Base-by-base conservation (phyloP, 192 early-diverging fungal species). In the Podila minutissima region DNA sequence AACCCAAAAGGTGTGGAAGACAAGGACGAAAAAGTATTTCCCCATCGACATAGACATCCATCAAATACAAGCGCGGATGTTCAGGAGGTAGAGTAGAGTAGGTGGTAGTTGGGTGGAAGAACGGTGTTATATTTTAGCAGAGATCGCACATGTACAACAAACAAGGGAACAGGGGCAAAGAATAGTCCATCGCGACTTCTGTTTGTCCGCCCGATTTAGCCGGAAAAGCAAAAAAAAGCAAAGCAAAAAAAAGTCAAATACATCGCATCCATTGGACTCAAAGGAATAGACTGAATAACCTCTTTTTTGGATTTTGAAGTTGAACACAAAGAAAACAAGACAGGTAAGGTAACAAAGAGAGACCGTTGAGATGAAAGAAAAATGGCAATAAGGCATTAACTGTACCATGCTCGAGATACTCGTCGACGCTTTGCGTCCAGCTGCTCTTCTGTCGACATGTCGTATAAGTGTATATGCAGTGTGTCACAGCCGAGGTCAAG, bases 361-460 rank as follows among this genome's bases (percentile, higher is more conserved):
- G 35, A 2, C 35, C 35, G 9, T 37, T 37, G 9, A 37, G 7
- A 37, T 37, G 6, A 8, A 37, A 0, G 9, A 37, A 37, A 10
- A 1, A 37, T 0, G 35, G 35, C 6, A 37, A 10, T 11, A 60
- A 31, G 15, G 5, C 4, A 60, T 24, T 29, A 28, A 60, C 19
- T 53, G 29, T 64, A 81, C 77, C 77, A 81, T 57, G 77, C 77
- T 31, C 77, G 66, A 17, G 77, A 81, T 38, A 81, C 77, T 53
- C 77, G 66, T 38, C 77, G 71, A 35, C 77, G 65, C 51, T 81
- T 81, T 15, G 64, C 64, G 61, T 81, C 77, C 19, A 76, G 74
- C 66, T 81, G 77, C 15, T 81, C 77, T 50, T 72, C 71, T n/a
- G 77, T 59, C 17, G 77, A 32, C 75, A 79, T 79, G 33, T 41